phyloP scores from a whole-genome alignment of 202 grass and related monocot genomes.

The Musa balbisiana region DNA sequence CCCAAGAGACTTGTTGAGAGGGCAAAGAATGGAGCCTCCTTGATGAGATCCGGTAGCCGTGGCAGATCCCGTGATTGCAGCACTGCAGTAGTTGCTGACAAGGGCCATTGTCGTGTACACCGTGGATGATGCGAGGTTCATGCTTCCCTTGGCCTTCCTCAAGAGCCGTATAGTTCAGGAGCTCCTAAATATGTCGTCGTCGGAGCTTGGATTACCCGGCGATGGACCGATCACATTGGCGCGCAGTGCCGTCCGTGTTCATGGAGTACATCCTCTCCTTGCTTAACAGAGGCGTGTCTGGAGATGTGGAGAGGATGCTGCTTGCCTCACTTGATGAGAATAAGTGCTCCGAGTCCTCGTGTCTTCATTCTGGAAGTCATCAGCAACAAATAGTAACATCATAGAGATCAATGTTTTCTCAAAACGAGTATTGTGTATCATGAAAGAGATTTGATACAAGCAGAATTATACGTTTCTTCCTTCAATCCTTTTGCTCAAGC shows the following conservation, averaged over 20 bases:
- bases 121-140: constrained; percentile 3
- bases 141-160: background rate
- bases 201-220: background rate
- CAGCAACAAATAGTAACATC: background rate
- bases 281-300: background rate
- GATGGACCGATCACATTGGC: background rate
- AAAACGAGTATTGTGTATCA: too few species aligned
- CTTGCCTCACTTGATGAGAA: background rate
- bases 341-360: background rate
- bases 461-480: too few species aligned
- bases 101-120: background rate
- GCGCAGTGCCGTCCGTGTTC: background rate
- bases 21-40: constrained; percentile 6
- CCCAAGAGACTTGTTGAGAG: constrained; percentile 13
- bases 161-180: background rate
- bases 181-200: background rate
- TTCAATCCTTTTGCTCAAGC: too few species aligned
- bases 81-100: background rate
- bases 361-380: background rate
- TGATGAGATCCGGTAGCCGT: background rate
- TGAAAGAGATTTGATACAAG: too few species aligned
- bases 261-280: constrained; percentile 2
- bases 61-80: background rate
- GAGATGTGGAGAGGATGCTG: background rate
- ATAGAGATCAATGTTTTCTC: background rate